phyloP scores from a whole-genome alignment of 495 filamentous ascomycete genomes.

The Neurospora cerealis region DNA sequence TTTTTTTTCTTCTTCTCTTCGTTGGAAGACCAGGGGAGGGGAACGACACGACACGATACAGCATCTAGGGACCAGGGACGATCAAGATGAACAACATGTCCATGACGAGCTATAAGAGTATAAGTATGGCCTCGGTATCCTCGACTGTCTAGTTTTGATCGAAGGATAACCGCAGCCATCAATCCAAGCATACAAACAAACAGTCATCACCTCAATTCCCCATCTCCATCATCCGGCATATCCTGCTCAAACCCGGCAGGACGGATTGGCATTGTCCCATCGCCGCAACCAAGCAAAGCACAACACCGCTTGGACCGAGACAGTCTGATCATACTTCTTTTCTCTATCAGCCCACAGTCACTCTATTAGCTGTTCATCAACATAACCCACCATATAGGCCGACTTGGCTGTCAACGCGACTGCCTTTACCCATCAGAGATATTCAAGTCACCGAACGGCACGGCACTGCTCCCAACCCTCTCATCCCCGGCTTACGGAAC shows the following conservation, averaged over 20 bases:
- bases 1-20: background rate
- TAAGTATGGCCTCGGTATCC: slow-evolving; percentile 13
- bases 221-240: background rate
- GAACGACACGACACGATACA: background rate
- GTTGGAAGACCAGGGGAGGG: background rate
- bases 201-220: background rate
- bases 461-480: background rate
- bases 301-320: background rate
- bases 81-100: background rate
- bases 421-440: background rate
- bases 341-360: background rate
- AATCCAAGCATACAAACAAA: background rate
- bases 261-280: background rate
- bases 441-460: background rate
- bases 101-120: slow-evolving; percentile 4
- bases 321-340: background rate
- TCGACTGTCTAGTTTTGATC: background rate
- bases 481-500: background rate
- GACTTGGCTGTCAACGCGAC: background rate
- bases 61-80: background rate
- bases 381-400: background rate
- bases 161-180: background rate
- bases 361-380: background rate
- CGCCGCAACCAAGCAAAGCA: background rate
- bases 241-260: background rate